Evolutionary conservation across 768 basidiomycete genomes (phyloP).

Genomic region (Phlebiopsis gigantea): DNA sequence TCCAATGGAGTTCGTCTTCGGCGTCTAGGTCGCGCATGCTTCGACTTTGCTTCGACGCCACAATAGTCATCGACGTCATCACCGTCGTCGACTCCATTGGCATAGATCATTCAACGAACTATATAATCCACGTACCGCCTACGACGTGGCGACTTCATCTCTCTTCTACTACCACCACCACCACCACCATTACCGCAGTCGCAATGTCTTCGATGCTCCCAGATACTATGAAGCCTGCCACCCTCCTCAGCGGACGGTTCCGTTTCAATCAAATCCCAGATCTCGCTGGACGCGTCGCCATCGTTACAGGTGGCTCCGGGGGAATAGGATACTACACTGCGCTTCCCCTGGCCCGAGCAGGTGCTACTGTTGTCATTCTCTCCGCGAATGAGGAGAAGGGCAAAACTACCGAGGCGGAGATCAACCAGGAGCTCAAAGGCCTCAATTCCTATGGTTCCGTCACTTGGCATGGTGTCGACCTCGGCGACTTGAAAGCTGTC

Average conservation of each 20-base stretch:
- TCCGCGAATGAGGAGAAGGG: conserved; percentile 25
- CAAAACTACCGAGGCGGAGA: conserved; percentile 19
- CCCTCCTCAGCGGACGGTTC: conserved; percentile 23
- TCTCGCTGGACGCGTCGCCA: conserved; percentile 23
- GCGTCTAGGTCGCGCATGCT: too few relatives aligned
- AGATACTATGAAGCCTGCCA: conserved; percentile 22
- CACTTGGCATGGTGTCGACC: conserved; percentile 20
- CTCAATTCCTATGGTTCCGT: conserved; percentile 19
- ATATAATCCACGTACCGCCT: not conserved
- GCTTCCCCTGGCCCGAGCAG: conserved; percentile 22
- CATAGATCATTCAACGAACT: too few relatives aligned
- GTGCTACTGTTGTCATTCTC: conserved; percentile 25
- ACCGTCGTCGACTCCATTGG: not conserved
- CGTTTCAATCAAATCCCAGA: conserved; percentile 24
- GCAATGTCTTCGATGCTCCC: conserved; percentile 22
- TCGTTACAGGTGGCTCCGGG: conserved; percentile 25
- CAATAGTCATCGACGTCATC: not conserved
- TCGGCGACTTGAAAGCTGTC: conserved; percentile 20
- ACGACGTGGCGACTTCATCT: not conserved
- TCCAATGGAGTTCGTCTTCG: too few relatives aligned
- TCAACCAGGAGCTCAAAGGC: conserved; percentile 21
- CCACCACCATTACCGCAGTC: not conserved
- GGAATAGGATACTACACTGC: conserved; percentile 28
- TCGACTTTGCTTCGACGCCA: not conserved
- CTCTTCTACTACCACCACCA: not conserved